Base-by-base conservation (phyloP, 1,284 basidiomycete genomes). In the Vanrija humicola region DNA sequence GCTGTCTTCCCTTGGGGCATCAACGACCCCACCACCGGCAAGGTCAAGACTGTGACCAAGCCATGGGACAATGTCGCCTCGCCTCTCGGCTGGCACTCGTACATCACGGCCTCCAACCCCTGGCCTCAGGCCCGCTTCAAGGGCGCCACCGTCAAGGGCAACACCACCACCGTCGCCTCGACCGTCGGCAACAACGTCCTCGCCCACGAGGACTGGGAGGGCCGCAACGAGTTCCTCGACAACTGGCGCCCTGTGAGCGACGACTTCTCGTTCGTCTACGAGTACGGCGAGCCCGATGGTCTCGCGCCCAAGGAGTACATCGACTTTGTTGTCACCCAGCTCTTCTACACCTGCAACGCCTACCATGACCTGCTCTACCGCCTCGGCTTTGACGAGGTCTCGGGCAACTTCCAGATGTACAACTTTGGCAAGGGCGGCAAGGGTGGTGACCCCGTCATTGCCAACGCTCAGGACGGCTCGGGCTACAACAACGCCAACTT, bases 361-460 rank as follows among this genome's bases (percentile, higher is more conserved):
- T 79, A 77, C 67, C 80, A 81, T 66, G 80, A 81, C 64, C 57
- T 77, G 16, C 66, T 73, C 40, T 69, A 77, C 62, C 83, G 85
- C 43, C 87, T 92, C 62, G 93, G 93, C 26, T 96, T 97, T 75
- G 88, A 89, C 70, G 93, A 97, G 76, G 81, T 83, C 8, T 81
- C 90, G 3, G 92, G 94, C 39, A 98, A 98, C 82, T 98, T 98
- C 86, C 94, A 98, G 77, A 89, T 94, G 72, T 82, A 90, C 82
- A 97, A 98, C 84, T 93, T 92, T 70, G 90, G 86, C 1, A 84
- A 86, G 49, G 94, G 93, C 34, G 94, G 94, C 42, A 78, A 79
- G 55, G 92, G 89, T 68, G 83, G 84, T 60, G 94, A 98, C 66
- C 92, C 86, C 43, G 90, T 98, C 61, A 91, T 96, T 62, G 86